Evolutionary conservation across 192 early-diverging fungal genomes (phyloP).

Genomic region (Coemansia sp.): DNA sequence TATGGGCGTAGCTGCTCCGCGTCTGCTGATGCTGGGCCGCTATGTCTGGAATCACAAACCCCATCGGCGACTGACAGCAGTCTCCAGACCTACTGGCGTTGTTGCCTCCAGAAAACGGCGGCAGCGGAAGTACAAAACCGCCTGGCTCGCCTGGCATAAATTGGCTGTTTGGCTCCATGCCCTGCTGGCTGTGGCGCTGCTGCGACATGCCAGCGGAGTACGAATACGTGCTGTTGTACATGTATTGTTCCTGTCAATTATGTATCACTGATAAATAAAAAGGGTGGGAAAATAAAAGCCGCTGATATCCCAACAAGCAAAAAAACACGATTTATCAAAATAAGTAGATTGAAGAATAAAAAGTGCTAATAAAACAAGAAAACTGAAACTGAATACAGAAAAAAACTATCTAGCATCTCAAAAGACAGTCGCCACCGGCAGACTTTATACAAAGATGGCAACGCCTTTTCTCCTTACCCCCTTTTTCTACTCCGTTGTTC

Average conservation of each 20-base stretch:
- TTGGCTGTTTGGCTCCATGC: background rate
- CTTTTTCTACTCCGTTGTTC: too few relatives aligned
- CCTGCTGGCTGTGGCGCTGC: background rate
- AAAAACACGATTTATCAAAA: too few relatives aligned
- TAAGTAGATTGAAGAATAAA: background rate
- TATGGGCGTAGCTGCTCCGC: conserved; percentile 1
- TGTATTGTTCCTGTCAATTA: too few relatives aligned
- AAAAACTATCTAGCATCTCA: too few relatives aligned
- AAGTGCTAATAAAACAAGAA: too few relatives aligned
- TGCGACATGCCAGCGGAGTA: background rate
- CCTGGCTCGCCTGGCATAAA: conserved; percentile 46
- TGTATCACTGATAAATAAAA: too few relatives aligned
- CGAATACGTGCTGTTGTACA: too few relatives aligned
- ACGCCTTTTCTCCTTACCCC: too few relatives aligned
- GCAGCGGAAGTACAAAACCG: conserved; percentile 31
- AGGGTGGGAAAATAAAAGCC: too few relatives aligned
- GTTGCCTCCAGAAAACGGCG: background rate
- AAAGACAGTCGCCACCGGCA: too few relatives aligned
- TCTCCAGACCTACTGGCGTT: background rate
- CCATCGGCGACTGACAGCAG: conserved; percentile 19
- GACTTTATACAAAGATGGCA: background rate
- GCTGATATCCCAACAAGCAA: too few relatives aligned
- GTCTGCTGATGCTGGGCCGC: conserved; percentile 6
- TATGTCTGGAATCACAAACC: conserved; percentile 27
- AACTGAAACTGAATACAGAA: background rate